Conservation (phyloP, 2,329 filamentous ascomycete species). For the Ciborinia camelliae region DNA sequence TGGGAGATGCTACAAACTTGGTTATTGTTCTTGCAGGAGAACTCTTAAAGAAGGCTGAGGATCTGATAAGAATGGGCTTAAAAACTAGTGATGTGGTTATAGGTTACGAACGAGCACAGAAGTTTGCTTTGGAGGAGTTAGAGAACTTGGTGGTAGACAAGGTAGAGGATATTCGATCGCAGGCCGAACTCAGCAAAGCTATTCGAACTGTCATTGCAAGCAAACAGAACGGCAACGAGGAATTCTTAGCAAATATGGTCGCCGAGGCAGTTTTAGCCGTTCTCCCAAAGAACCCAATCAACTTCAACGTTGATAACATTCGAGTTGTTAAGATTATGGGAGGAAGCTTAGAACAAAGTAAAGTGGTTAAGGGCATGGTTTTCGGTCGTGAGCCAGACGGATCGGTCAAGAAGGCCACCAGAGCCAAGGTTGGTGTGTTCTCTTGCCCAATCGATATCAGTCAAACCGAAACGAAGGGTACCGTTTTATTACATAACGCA, state of each 20-base stretch:
- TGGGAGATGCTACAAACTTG: constrained; percentile 97
- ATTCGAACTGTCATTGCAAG: constrained; percentile 92
- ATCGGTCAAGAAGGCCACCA: constrained; percentile 80
- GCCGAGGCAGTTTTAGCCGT: constrained; percentile 82
- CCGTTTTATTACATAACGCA: constrained; percentile 91
- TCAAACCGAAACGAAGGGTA: constrained; percentile 98
- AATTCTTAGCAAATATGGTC: constrained; percentile 80
- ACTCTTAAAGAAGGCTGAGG: constrained; percentile 93
- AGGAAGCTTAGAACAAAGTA: constrained; percentile 88
- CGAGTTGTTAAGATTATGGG: constrained; percentile 99
- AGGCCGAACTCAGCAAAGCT: constrained; percentile 87
- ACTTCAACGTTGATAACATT: constrained; percentile 99
- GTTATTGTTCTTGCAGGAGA: constrained; percentile 96
- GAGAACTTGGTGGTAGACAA: constrained; percentile 90
- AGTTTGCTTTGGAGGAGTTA: constrained; percentile 77
- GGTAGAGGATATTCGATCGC: constrained; percentile 76
- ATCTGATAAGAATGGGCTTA: constrained; percentile 90
- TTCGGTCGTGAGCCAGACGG: constrained; percentile 95
- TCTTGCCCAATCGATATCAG: constrained; percentile 93
- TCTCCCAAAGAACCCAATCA: constrained; percentile 87
- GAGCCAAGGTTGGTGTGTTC: constrained; percentile 95
- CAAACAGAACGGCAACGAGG: constrained; percentile 94
- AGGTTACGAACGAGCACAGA: constrained; percentile 93
- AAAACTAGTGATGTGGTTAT: constrained; percentile 97
- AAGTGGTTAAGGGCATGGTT: constrained; percentile 96